A percentile compares a stretch with the other conserved stretches of the same genome.
Evolutionary conservation across 2,329 filamentous ascomycete species (phyloP).

Genomic region (Calycina herbarum): DNA sequence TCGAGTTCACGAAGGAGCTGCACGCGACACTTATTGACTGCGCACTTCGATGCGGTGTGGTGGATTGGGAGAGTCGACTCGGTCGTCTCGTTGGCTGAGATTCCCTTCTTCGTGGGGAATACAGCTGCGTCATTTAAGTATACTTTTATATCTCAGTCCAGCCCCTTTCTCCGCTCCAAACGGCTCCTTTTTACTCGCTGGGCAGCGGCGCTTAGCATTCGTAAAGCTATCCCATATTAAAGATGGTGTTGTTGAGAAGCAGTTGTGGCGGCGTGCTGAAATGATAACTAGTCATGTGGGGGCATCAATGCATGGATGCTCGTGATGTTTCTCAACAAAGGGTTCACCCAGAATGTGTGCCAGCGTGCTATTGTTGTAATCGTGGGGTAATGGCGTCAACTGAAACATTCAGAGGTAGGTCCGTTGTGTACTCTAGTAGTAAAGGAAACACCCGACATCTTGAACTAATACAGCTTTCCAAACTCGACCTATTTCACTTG

Average conservation of each 20-base stretch:
- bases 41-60: neutral
- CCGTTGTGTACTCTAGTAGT: neutral
- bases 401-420: neutral
- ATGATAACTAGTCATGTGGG: neutral
- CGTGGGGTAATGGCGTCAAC: neutral
- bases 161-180: neutral
- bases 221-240: neutral
- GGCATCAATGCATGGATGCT: neutral
- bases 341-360: neutral
- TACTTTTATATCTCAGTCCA: neutral
- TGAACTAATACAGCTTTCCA: no score
- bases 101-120: neutral
- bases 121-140: slow-evolving; percentile 1
- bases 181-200: neutral
- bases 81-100: neutral
- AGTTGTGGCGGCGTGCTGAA: neutral
- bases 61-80: neutral
- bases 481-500: no score
- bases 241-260: neutral
- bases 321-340: neutral
- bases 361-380: neutral
- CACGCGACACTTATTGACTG: neutral
- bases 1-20: neutral
- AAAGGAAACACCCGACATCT: no score
- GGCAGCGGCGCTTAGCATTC: neutral